Percentiles rank a stretch among this genome's conserved stretches.
These are phyloP conservation scores for Lachnellula hyalina DNA, from an alignment of 2,329 filamentous ascomycete genomes.

Conservation along the genomic window DNA sequence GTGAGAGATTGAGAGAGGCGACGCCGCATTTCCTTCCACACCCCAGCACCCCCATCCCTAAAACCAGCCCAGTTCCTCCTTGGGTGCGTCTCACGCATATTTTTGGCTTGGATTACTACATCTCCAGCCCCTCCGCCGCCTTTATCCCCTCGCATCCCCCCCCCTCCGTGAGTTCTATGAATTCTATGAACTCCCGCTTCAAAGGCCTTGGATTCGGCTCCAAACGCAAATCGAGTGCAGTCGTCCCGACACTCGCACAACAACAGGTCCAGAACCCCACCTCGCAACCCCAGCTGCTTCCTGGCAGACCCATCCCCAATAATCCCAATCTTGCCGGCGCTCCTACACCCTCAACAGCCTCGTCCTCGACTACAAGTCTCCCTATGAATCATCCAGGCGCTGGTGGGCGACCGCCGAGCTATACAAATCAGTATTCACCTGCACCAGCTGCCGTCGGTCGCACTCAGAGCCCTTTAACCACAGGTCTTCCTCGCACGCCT, in stretches of 20 bases:
- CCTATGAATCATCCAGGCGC: slow-evolving; percentile 59
- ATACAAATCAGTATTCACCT: slow-evolving; percentile 51
- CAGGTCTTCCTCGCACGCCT: slow-evolving; percentile 28
- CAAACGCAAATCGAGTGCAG: slow-evolving; percentile 68
- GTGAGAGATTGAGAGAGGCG: too few relatives aligned
- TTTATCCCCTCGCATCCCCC: background rate
- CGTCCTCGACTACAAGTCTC: slow-evolving; percentile 46
- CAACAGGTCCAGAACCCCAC: slow-evolving; percentile 22
- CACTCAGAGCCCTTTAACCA: slow-evolving; percentile 37
- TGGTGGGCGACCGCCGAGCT: slow-evolving; percentile 59
- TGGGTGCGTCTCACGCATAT: too few relatives aligned
- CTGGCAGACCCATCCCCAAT: slow-evolving; percentile 18
- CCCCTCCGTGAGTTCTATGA: slow-evolving; percentile 48
- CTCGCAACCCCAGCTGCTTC: slow-evolving; percentile 21
- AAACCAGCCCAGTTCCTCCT: too few relatives aligned
- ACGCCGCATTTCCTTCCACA: too few relatives aligned
- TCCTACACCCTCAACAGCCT: slow-evolving; percentile 37
- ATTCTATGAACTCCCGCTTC: slow-evolving; percentile 74
- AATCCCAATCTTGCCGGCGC: background rate
- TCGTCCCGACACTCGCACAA: slow-evolving; percentile 38
- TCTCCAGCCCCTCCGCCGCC: background rate
- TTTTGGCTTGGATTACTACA: too few relatives aligned
- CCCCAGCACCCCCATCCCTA: too few relatives aligned
- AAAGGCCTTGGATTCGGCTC: slow-evolving; percentile 71
- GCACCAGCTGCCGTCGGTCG: slow-evolving; percentile 45